Base-by-base conservation (phyloP, 495 filamentous ascomycete species). In the Durotheca rogersii region DNA sequence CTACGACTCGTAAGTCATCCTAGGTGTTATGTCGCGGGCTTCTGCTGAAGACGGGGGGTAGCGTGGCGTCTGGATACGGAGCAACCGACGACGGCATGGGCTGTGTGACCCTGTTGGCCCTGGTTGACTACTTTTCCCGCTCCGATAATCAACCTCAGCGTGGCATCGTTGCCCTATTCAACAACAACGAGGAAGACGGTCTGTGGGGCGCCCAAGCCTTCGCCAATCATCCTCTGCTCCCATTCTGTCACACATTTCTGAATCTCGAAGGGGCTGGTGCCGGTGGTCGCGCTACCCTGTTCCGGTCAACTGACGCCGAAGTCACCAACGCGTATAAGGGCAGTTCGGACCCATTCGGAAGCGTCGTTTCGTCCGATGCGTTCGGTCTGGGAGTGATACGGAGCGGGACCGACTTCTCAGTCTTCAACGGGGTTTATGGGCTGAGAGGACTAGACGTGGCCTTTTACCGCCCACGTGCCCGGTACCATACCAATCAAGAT, bases 191-290 rank as follows among this genome's bases (percentile, higher is more conserved):
- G 69, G 93, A 98, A 69, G 90, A 97, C 64, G 93, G 80, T 45
- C 74, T 98, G 34, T 92, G 93, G 62, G 93, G 93, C 3, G 90
- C 93, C 30, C 80, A 85, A 51, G 90, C 84, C n/a, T 94, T 90
- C 51, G 81, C 85, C 19, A 81, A 88, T 40, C 87, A 90, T 60
- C 91, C 91, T 6, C 74, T 96, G 47, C 78, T 85, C 1, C 78
- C 76, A 17, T 85, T 90, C 57, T 76, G 85, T 21, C 85, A 90
- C 60, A 87, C 88, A 0, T 97, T 98, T 65, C 68, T 97, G 20
- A 98, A 98, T 57, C 78, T 98, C 25, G 93, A 98, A 68, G 93
- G 93, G 9, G 92, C 93, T 30, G 93, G 93, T 35, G 93, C 92
- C 25, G 93, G 93, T 12, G 92, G 93, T 6, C 81, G 90, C 37